Evolutionary conservation across 2,329 filamentous ascomycete species (phyloP).

Genomic region (Exophiala viscosa): DNA sequence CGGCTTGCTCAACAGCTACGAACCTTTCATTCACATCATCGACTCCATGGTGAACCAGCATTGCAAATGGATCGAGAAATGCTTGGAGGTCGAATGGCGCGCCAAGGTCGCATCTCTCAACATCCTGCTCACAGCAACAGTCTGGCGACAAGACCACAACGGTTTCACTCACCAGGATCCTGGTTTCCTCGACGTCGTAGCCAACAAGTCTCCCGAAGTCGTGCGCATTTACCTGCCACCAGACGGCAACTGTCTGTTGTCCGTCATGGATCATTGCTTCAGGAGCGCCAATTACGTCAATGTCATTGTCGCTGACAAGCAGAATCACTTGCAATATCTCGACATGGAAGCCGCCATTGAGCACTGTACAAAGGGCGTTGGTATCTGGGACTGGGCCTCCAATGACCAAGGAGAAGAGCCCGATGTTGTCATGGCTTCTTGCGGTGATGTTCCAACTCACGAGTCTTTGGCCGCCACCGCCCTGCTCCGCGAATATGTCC

Average conservation of each 20-base stretch:
- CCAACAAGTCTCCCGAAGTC: conserved; percentile 75
- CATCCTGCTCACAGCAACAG: conserved; percentile 72
- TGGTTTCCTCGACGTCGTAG: conserved; percentile 73
- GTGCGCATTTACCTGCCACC: conserved; percentile 78
- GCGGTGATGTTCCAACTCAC: conserved; percentile 70
- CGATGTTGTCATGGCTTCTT: conserved; percentile 71
- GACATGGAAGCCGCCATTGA: conserved; percentile 67
- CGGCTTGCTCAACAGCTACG: conserved; percentile 74
- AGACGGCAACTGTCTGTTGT: conserved; percentile 73
- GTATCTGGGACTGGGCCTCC: conserved; percentile 73
- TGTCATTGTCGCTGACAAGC: conserved; percentile 75
- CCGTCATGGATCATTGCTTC: conserved; percentile 72
- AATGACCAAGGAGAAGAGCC: conserved; percentile 67
- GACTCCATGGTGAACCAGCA: conserved; percentile 85
- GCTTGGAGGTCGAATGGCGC: conserved; percentile 73
- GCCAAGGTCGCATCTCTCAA: conserved; percentile 71
- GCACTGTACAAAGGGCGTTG: conserved; percentile 74
- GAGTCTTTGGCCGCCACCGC: conserved; percentile 73
- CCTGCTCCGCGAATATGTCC: conserved; percentile 66
- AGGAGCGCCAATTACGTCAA: conserved; percentile 75
- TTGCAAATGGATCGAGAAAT: conserved; percentile 83
- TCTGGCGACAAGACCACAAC: conserved; percentile 81
- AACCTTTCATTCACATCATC: conserved; percentile 78
- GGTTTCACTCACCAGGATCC: conserved; percentile 80
- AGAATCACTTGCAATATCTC: conserved; percentile 73